These are phyloP conservation scores for Hysterangium stoloniferum DNA, from an alignment of 768 basidiomycete genomes.

Conservation along the genomic window DNA sequence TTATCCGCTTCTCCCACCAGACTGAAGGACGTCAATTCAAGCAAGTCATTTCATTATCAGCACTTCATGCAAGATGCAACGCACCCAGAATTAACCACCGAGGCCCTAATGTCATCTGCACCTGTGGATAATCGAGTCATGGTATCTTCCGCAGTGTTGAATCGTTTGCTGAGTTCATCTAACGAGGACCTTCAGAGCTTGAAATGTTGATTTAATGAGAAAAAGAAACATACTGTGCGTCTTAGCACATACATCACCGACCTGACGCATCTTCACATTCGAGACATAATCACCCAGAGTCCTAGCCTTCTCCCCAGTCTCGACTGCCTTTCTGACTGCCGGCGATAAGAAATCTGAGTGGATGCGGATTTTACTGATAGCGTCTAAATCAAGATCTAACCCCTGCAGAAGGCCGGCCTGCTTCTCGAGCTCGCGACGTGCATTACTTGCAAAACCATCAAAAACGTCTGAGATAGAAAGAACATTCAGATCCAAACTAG, in stretches of 20 bases:
- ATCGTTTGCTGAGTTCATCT: constrained; percentile 56
- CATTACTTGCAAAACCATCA: constrained; percentile 49
- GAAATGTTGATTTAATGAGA: not conserved
- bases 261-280: constrained; percentile 69
- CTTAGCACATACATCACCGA: constrained; percentile 60
- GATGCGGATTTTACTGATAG: constrained; percentile 57
- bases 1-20: constrained; percentile 52
- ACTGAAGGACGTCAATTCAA: constrained; percentile 27
- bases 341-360: constrained; percentile 72
- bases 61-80: constrained; percentile 12
- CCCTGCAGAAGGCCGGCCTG: constrained; percentile 57
- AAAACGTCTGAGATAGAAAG: constrained; percentile 66
- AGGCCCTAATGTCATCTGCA: constrained; percentile 48
- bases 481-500: constrained; percentile 62
- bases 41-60: not conserved
- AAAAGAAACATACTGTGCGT: constrained; percentile 50
- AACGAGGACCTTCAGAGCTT: not conserved
- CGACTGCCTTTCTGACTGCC: constrained; percentile 58
- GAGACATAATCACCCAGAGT: constrained; percentile 79
- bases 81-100: constrained; percentile 41
- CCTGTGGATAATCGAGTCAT: constrained; percentile 50
- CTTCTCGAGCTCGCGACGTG: constrained; percentile 56
- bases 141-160: constrained; percentile 44
- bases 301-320: constrained; percentile 57
- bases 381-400: constrained; percentile 63